phyloP scores from a whole-genome alignment of 139 green algal genomes.

The Micromonas commoda region DNA sequence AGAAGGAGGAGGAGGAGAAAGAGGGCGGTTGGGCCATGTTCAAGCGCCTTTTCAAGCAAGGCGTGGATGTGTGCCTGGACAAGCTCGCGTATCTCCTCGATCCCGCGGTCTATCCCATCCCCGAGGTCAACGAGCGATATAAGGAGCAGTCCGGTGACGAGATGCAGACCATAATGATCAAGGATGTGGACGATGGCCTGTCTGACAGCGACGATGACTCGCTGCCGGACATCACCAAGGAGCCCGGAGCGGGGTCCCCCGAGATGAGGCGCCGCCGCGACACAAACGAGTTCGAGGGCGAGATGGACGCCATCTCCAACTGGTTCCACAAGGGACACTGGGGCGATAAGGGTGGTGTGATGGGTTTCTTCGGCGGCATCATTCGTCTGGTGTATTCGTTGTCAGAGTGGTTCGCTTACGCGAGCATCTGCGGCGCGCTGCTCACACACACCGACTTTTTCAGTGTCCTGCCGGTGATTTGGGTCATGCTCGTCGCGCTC shows the following conservation, averaged over 20 bases:
- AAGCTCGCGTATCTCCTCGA: background rate
- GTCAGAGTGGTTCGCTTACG: background rate
- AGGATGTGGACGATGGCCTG: too few species aligned
- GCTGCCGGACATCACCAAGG: too few species aligned
- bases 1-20: background rate
- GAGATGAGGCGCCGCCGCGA: too few species aligned
- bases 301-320: too few species aligned
- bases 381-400: background rate
- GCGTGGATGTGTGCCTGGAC: too few species aligned
- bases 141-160: too few species aligned
- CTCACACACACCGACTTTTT: conserved; percentile 6
- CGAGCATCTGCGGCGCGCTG: background rate
- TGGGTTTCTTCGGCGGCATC: too few species aligned
- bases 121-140: background rate
- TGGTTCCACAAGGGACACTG: background rate
- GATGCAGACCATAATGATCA: too few species aligned
- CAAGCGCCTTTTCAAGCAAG: background rate
- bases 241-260: too few species aligned
- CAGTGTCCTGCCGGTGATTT: background rate
- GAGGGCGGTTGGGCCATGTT: too few species aligned
- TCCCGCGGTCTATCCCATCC: background rate
- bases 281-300: too few species aligned
- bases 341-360: background rate
- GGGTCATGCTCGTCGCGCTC: background rate
- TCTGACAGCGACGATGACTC: too few species aligned